Percentiles rank a stretch among this genome's conserved stretches.
Evolutionary conservation across 202 grass and related monocot genomes (phyloP).

Genomic region (Schoenoplectus tabernaemontani): DNA sequence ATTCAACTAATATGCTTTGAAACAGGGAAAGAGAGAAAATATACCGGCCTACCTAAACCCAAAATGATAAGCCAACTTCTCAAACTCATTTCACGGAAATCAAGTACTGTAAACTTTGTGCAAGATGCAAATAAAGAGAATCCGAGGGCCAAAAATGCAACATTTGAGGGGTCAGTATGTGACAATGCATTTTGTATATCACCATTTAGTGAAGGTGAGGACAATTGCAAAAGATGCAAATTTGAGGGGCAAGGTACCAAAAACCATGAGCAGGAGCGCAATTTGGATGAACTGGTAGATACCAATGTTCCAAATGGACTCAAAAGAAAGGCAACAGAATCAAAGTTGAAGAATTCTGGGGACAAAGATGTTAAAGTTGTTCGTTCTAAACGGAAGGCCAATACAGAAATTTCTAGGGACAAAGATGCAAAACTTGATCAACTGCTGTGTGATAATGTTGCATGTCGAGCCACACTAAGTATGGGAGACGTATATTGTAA

Average conservation of each 20-base stretch:
- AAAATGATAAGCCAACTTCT: conserved; percentile 90
- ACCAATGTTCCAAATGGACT: conserved; percentile 29
- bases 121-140: conserved; percentile 31
- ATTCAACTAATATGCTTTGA: conserved; percentile 76
- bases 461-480: conserved; percentile 55
- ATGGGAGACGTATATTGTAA: conserved; percentile 72
- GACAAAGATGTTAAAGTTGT: conserved; percentile 36
- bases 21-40: conserved; percentile 91
- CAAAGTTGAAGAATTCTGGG: conserved; percentile 5
- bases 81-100: conserved; percentile 57
- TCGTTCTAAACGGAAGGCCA: conserved; percentile 27
- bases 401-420: conserved; percentile 23
- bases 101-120: conserved; percentile 28
- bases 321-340: conserved; percentile 30
- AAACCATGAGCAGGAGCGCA: not conserved
- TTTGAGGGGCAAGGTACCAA: not conserved
- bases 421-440: conserved; percentile 31
- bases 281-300: not conserved
- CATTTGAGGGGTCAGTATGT: not conserved
- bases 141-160: not conserved
- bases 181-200: not conserved
- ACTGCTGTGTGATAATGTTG: conserved; percentile 64
- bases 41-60: conserved; percentile 69
- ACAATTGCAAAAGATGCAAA: conserved; percentile 8
- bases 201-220: not conserved